Evolutionary conservation across 2,329 filamentous ascomycete species (phyloP).

Genomic region (Didymella pinodella): DNA sequence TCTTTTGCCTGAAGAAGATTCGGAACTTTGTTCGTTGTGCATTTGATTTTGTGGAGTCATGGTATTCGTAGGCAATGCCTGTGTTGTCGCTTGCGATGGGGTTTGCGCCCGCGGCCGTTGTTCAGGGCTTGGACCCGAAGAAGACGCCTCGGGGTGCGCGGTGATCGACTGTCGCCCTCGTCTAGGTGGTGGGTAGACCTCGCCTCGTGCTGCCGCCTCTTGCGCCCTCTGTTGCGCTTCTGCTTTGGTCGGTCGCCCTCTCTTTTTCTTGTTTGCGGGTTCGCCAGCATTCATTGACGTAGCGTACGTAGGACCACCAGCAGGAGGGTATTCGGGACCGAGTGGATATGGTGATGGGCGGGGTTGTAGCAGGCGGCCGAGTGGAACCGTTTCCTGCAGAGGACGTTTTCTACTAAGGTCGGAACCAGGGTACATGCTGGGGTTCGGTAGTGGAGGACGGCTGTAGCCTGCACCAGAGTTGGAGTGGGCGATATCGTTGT

Average conservation of each 20-base stretch:
- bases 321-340: slow-evolving; percentile 40
- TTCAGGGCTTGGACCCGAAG: slow-evolving; percentile 31
- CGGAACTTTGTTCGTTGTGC: slow-evolving; percentile 39
- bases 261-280: slow-evolving; percentile 56
- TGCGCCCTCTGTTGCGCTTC: slow-evolving; percentile 56
- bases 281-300: slow-evolving; percentile 42
- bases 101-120: slow-evolving; percentile 37
- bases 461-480: slow-evolving; percentile 40
- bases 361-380: slow-evolving; percentile 56
- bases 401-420: slow-evolving; percentile 50
- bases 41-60: slow-evolving; percentile 43
- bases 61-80: slow-evolving; percentile 28
- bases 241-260: slow-evolving; percentile 58
- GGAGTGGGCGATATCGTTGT: slow-evolving; percentile 39
- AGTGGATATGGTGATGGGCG: slow-evolving; percentile 53
- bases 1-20: slow-evolving; percentile 49
- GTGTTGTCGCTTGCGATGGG: slow-evolving; percentile 35
- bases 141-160: slow-evolving; percentile 34
- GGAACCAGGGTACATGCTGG: slow-evolving; percentile 43
- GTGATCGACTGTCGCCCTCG: slow-evolving; percentile 44
- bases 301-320: slow-evolving; percentile 40
- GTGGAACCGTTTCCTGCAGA: slow-evolving; percentile 43
- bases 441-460: slow-evolving; percentile 40
- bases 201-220: slow-evolving; percentile 50
- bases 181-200: slow-evolving; percentile 51